phyloP scores from a whole-genome alignment of 345 rosid species.

The Hirschfeldia incana region DNA sequence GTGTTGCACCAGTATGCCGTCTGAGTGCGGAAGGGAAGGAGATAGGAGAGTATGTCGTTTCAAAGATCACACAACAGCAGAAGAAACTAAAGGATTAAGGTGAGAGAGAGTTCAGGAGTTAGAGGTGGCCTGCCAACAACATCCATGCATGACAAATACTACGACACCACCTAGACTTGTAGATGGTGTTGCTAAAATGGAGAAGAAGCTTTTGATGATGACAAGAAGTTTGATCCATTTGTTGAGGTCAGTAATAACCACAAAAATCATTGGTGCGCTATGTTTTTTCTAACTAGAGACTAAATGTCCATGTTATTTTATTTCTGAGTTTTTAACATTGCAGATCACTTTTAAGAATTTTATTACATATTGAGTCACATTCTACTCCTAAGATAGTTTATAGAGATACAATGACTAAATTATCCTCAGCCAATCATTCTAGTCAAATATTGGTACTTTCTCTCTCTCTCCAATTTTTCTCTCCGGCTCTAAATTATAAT shows the following conservation, averaged over 20 bases:
- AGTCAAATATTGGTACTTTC: too few species aligned
- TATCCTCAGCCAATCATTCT: too few species aligned
- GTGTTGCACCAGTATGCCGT: too few species aligned
- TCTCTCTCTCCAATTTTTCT: too few species aligned
- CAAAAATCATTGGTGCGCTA: not conserved
- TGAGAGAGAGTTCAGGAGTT: constrained; percentile 47
- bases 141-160: constrained; percentile 40
- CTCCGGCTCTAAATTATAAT: too few species aligned
- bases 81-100: constrained; percentile 54
- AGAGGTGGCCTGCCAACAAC: constrained; percentile 60
- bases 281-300: constrained; percentile 9
- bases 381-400: too few species aligned
- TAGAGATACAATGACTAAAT: too few species aligned
- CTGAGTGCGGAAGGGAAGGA: too few species aligned
- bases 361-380: too few species aligned
- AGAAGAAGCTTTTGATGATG: constrained; percentile 25
- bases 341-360: too few species aligned
- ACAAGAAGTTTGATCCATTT: constrained; percentile 29
- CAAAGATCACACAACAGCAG: constrained; percentile 68
- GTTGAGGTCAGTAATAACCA: constrained; percentile 13
- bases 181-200: constrained; percentile 23
- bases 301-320: not conserved
- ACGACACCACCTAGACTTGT: constrained; percentile 57
- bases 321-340: too few species aligned
- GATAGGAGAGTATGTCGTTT: constrained; percentile 57